phyloP scores from a whole-genome alignment of 163 green algal genomes.

The Scenedesmus sp. region DNA sequence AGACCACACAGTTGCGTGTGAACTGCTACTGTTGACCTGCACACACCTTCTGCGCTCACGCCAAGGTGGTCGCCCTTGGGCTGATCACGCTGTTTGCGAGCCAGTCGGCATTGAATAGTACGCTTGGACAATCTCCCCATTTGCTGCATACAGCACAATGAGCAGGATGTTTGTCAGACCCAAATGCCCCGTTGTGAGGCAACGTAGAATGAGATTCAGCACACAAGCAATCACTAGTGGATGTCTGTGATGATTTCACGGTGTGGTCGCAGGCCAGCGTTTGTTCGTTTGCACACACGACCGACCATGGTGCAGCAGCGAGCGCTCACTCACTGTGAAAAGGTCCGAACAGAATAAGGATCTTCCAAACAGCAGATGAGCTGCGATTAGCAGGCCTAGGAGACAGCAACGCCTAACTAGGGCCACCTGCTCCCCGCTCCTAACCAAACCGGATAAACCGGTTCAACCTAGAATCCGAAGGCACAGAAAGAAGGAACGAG shows the following conservation, averaged over 20 bases:
- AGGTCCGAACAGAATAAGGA: neutral
- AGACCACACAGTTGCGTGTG: neutral
- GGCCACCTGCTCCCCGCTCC: neutral
- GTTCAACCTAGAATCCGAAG: neutral
- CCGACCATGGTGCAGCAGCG: neutral
- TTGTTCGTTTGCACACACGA: slow-evolving; percentile 1
- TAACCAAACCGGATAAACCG: neutral
- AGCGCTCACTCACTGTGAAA: neutral
- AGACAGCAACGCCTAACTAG: slow-evolving; percentile 3
- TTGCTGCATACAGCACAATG: neutral
- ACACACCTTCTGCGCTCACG: slow-evolving; percentile 1
- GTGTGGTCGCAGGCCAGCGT: neutral
- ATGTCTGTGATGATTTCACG: neutral
- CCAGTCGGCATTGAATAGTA: slow-evolving; percentile 34
- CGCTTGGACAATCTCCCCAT: slow-evolving; percentile 31
- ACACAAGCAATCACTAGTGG: neutral
- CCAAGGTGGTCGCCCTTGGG: neutral
- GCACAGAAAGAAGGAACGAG: neutral
- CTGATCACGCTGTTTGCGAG: slow-evolving; percentile 37
- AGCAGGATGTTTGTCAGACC: slow-evolving; percentile 8
- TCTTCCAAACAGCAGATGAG: neutral
- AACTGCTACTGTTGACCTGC: neutral
- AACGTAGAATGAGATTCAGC: neutral
- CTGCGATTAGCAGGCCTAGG: neutral
- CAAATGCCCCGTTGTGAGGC: neutral